Percentiles rank a stretch among this genome's conserved stretches.
Evolutionary conservation across 352 stramenopile genomes (phyloP).

Genomic region (Blastocystis sp.): DNA sequence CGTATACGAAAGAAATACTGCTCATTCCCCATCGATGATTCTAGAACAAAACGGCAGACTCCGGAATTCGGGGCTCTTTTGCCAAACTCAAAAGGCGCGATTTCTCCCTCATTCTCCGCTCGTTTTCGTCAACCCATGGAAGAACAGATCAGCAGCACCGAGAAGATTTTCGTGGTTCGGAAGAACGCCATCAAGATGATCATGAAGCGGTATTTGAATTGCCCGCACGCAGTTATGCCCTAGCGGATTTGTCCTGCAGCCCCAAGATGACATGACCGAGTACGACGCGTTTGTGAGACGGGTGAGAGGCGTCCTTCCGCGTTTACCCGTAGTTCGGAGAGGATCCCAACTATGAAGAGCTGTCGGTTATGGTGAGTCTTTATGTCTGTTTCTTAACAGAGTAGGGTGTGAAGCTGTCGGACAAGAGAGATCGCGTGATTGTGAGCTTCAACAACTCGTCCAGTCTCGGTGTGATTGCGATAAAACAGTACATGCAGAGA

Average conservation of each 20-base stretch:
- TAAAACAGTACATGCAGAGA: slow-evolving; percentile 23
- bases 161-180: slow-evolving; percentile 63
- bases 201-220: slow-evolving; percentile 51
- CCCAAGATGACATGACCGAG: slow-evolving; percentile 41
- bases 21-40: not conserved
- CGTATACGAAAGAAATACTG: not conserved
- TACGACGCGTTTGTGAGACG: slow-evolving; percentile 61
- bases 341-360: slow-evolving; percentile 53
- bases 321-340: slow-evolving; percentile 42
- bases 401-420: slow-evolving; percentile 45
- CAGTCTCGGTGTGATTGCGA: slow-evolving; percentile 33
- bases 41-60: not conserved
- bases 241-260: slow-evolving; percentile 62
- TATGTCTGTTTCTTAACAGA: not conserved
- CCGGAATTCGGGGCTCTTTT: not conserved
- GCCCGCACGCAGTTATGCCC: not conserved
- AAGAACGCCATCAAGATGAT: slow-evolving; percentile 70
- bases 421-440: slow-evolving; percentile 52
- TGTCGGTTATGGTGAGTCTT: slow-evolving; percentile 51
- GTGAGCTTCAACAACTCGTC: slow-evolving; percentile 37
- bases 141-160: slow-evolving; percentile 58
- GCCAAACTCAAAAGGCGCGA: not conserved
- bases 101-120: slow-evolving; percentile 2
- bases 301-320: not conserved
- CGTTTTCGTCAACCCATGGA: slow-evolving; percentile 4